A percentile compares a stretch with the other conserved stretches of the same genome.
Conservation (phyloP, 192 early-diverging fungal species). For the Umbelopsis isabellina region DNA sequence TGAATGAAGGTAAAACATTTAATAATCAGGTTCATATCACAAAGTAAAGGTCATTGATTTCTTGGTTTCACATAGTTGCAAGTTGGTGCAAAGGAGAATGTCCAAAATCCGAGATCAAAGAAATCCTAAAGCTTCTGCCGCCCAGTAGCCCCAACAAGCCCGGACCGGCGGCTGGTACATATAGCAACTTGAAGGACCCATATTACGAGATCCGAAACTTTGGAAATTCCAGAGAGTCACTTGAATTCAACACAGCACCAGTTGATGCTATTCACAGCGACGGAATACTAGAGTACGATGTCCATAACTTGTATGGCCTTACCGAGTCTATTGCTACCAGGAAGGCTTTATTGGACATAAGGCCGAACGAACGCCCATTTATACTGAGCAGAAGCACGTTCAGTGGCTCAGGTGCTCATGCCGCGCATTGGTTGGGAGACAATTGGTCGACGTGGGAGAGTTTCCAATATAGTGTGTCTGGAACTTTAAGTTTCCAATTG, state of each 20-base stretch:
- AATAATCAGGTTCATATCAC: background rate
- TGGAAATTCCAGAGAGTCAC: conserved; percentile 1
- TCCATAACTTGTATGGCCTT: conserved; percentile 41
- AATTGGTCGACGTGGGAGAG: conserved; percentile 63
- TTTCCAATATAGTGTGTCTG: conserved; percentile 60
- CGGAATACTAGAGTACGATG: conserved; percentile 32
- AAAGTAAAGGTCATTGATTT: background rate
- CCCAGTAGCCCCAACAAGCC: conserved; percentile 4
- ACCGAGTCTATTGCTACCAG: conserved; percentile 26
- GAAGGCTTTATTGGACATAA: conserved; percentile 15
- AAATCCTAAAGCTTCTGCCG: background rate
- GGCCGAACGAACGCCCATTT: conserved; percentile 48
- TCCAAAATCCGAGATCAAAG: background rate
- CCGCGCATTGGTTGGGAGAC: conserved; percentile 51
- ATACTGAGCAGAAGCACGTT: conserved; percentile 67
- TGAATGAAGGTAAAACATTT: conserved; percentile 56
- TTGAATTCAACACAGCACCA: conserved; percentile 43
- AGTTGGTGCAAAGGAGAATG: conserved; percentile 20
- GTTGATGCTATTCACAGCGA: conserved; percentile 41
- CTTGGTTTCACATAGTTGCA: background rate
- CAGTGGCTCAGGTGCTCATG: conserved; percentile 56
- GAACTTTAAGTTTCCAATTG: conserved; percentile 64
- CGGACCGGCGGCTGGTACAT: conserved; percentile 6
- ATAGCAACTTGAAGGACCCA: background rate
- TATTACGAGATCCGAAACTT: conserved; percentile 1